phyloP scores from a whole-genome alignment of 169 alveolate genomes.

The Miamiensis avidus region DNA sequence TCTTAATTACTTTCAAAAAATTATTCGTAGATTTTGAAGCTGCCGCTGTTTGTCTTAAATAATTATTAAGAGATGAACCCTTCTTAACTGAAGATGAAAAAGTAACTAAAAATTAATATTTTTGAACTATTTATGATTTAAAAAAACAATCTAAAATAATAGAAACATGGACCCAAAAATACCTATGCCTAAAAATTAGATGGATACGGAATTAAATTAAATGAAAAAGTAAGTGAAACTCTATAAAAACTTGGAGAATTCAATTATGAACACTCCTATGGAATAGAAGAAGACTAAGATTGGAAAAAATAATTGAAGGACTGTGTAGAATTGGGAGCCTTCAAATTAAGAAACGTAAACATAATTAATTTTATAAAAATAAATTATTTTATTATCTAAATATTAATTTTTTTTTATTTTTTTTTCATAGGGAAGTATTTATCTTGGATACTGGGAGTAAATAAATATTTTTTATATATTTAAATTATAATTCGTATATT shows the following conservation, averaged over 20 bases:
- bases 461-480: no score
- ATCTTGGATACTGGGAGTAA: not conserved
- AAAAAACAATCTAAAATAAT: no score
- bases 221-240: not conserved
- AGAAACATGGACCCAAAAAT: not conserved
- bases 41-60: not conserved
- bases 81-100: not conserved
- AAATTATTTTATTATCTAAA: no score
- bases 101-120: not conserved
- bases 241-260: not conserved
- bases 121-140: no score
- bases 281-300: not conserved
- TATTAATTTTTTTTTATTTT: no score
- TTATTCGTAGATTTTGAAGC: not conserved
- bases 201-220: not conserved
- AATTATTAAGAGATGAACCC: not conserved
- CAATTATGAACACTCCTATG: not conserved
- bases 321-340: not conserved
- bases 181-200: no score
- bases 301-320: no score
- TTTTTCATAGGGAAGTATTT: not conserved
- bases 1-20: no score
- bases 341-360: not conserved
- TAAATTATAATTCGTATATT: no score
- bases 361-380: no score